A percentile compares a stretch with the other conserved stretches of the same genome.
Conservation (phyloP, 805 yeast genomes). For the Wickerhamiella hasegawae region DNA sequence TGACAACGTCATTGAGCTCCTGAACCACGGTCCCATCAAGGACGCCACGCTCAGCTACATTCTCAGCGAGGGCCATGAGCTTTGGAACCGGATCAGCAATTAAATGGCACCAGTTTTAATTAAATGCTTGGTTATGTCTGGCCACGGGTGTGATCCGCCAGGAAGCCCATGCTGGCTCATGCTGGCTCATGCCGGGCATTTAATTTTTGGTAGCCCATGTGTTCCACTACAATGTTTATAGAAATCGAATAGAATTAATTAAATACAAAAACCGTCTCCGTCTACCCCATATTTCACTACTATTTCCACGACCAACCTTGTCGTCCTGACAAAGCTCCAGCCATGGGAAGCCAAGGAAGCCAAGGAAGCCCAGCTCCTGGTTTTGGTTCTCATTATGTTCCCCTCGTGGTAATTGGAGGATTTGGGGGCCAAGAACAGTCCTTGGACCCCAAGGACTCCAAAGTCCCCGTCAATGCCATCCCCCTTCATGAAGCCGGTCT, state of each 20-base stretch:
- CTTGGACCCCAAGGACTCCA: background rate
- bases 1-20: constrained; percentile 65
- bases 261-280: too few species aligned
- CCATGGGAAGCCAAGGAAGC: too few species aligned
- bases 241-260: background rate
- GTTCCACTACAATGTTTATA: background rate
- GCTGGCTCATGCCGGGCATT: background rate
- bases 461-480: background rate
- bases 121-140: background rate
- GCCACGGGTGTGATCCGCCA: background rate
- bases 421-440: background rate
- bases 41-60: constrained; percentile 45
- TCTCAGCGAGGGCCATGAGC: constrained; percentile 61
- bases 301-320: too few species aligned
- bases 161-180: background rate
- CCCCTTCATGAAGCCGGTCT: background rate
- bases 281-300: too few species aligned
- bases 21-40: constrained; percentile 34
- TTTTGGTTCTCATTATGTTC: background rate
- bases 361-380: too few species aligned
- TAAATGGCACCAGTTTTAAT: background rate
- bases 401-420: background rate
- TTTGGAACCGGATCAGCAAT: constrained; percentile 33
- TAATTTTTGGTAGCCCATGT: background rate
- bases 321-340: too few species aligned